Base-by-base conservation (phyloP, 768 basidiomycete genomes). In the Holtermannia corniformis region DNA sequence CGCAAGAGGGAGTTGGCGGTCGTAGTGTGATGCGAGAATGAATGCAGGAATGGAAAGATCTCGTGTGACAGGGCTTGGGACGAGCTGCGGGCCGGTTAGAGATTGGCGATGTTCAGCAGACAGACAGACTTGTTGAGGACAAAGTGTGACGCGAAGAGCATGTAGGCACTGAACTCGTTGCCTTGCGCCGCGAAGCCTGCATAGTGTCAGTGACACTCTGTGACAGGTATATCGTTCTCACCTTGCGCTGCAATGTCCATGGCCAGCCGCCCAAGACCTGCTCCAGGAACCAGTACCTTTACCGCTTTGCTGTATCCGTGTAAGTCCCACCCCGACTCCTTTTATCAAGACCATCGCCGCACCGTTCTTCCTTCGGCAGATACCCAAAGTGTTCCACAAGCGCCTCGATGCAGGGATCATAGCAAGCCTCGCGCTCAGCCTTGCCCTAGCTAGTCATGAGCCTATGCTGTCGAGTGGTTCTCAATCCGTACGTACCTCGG, bases 81-180 rank as follows among this genome's bases (percentile, higher is more conserved):
- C 2, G 87, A 88, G 58, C 87, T 78, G 63, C 14, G 13, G n/a
- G 24, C 13, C 42, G 50, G 21, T 43, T 4, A 16, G 23, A 4
- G 28, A 24, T n/a, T 7, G 24, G 12, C 44, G 32, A 32, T 20
- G 19, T 0, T 25, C 19, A 40, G 46, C 27, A 45, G 37, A 41
- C 10, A 37, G 24, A 41, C 14, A 3, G 16, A 89, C 90, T 79
- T 79, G 67, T 96, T 97, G 46, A 96, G 75, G 19, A 95, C 82
- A 68, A 85, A 86, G 65, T 83, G 84, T 3, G 92, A 95, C 1
- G 86, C 77, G 3, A 96, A 80, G 12, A 97, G 79, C 90, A 92
- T 93, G 72, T 88, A 89, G 59, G 92, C 86, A 26, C 87, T 90
- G 68, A 95, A 95, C 72, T 97, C 92, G 67, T 95, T 95, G 20